Base-by-base conservation (phyloP, 768 basidiomycete species). In the Leccinum longicurvipes region DNA sequence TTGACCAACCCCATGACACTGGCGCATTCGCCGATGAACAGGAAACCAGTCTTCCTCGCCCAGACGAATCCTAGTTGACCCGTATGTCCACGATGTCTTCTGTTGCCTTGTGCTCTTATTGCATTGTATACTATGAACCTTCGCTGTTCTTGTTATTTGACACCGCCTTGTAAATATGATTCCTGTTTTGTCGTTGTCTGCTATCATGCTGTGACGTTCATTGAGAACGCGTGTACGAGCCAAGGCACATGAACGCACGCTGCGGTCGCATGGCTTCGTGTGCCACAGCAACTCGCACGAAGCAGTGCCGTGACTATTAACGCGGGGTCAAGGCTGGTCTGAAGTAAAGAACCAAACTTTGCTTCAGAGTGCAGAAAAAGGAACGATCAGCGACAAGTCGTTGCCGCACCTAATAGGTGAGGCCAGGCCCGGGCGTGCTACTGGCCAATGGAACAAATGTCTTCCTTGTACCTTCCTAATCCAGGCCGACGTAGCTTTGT, bases 221-320 rank as follows among this genome's bases (percentile, higher is more conserved):
- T 31, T 41, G 57, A 32, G 32, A 27, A 47, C n/a, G 44, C 25
- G 14, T 60, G 47, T 31, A 32, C 11, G 23, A 39, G 56, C 36
- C 51, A 28, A 59, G 62, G 57, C 54, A 65, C 60, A 63, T 62
- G 60, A 57, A 53, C 53, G 55, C 66, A 68, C 55, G 58, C 51
- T 53, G 53, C 25, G 49, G 34, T 64, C 53, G 59, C 61, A 56
- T 63, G 61, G 58, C 21, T 56, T 54, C 29, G 29, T 49, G 41
- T 21, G 31, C 10, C 31, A 27, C 34, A 29, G 49, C 48, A 17
- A 27, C 42, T 58, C 34, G 51, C 32, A 50, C 46, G 49, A 55
- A 52, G 34, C 47, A 53, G 54, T 55, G 63, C 59, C 60, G 34
- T 57, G 50, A 47, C 52, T 34, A 63, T 41, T 41, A 41, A 46